Conservation (phyloP, 192 early-diverging fungal genomes). For the Umbelopsis ramanniana region DNA sequence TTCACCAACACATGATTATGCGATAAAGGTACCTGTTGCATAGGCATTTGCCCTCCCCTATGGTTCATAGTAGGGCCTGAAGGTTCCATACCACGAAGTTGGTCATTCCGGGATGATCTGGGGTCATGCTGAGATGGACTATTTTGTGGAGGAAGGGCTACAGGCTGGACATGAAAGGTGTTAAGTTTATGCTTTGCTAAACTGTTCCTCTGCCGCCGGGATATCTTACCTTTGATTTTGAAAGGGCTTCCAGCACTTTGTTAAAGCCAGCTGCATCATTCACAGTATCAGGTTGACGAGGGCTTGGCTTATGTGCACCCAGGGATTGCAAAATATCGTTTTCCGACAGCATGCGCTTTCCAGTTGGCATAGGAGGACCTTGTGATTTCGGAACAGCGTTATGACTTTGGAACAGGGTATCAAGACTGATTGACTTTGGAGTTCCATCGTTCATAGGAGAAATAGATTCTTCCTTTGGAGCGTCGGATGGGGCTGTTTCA, state of each 20-base stretch:
- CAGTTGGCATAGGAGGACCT: not conserved
- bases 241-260: slow-evolving; percentile 57
- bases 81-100: not conserved
- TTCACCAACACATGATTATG: not conserved
- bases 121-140: not conserved
- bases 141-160: not conserved
- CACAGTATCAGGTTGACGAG: slow-evolving; percentile 17
- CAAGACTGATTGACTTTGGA: slow-evolving; percentile 39
- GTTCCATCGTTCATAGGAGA: slow-evolving; percentile 6
- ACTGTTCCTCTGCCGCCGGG: too few relatives aligned
- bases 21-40: not conserved
- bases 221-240: slow-evolving; percentile 47
- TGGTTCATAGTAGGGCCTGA: not conserved
- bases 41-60: not conserved
- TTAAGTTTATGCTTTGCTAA: too few relatives aligned
- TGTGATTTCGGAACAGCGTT: not conserved
- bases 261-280: slow-evolving; percentile 58
- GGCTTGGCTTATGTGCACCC: slow-evolving; percentile 32
- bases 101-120: not conserved
- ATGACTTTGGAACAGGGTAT: slow-evolving; percentile 57
- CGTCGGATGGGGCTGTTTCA: slow-evolving; percentile 17
- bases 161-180: not conserved
- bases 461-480: not conserved
- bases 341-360: slow-evolving; percentile 54
- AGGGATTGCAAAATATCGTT: slow-evolving; percentile 56